Conservation (phyloP, 352 stramenopile genomes). For the Globisporangium paddicum region DNA sequence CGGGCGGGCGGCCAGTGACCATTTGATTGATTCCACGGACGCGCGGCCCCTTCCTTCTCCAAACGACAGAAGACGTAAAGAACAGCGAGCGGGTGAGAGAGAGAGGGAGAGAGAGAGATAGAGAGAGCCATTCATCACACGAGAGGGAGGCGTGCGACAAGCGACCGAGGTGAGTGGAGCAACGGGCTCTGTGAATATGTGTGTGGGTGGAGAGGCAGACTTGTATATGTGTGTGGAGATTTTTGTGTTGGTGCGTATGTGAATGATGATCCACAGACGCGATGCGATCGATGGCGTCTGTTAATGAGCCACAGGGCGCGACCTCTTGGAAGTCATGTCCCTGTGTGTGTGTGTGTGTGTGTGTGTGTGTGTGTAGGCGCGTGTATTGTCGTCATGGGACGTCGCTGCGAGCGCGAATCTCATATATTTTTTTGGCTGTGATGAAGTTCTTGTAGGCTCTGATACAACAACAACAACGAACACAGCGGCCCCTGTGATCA, state of each 20-base stretch:
- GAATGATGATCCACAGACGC: background rate
- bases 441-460: background rate
- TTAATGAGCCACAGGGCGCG: background rate
- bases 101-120: background rate
- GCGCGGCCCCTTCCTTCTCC: conserved; percentile 1
- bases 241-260: background rate
- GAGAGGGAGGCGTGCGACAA: background rate
- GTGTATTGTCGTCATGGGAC: no score
- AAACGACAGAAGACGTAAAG: conserved; percentile 1
- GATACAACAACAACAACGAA: background rate
- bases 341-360: background rate
- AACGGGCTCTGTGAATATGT: no score
- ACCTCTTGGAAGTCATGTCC: background rate
- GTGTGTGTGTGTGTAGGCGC: background rate
- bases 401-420: no score
- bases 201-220: background rate
- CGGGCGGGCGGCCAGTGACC: conserved; percentile 2
- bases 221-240: background rate
- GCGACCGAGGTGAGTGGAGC: conserved; percentile 3
- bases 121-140: background rate
- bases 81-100: background rate
- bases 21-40: conserved; percentile 12
- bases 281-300: background rate
- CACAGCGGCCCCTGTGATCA: background rate
- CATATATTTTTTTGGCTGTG: no score